These are phyloP conservation scores for Telfairia occidentalis DNA, from an alignment of 331 rosid species.

Conservation along the genomic window DNA sequence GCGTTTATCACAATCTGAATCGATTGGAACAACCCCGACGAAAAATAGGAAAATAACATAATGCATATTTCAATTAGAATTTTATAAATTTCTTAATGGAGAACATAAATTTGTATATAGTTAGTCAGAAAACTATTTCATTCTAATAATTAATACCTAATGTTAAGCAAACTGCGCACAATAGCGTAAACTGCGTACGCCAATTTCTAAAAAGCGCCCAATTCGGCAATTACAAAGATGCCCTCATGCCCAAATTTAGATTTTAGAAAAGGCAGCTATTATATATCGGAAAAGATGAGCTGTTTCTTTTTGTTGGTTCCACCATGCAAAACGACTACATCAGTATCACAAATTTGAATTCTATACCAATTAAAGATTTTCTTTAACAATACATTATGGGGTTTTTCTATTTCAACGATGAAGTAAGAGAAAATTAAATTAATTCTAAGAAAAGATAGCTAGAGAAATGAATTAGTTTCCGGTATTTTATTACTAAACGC, in stretches of 20 bases:
- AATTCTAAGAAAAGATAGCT: neutral
- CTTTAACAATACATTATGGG: neutral
- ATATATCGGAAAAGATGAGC: slow-evolving; percentile 18
- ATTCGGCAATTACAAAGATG: slow-evolving; percentile 19
- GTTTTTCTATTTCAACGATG: neutral
- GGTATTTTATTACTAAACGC: neutral
- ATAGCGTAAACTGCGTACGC: neutral
- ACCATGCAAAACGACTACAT: slow-evolving; percentile 8
- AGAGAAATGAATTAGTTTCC: neutral
- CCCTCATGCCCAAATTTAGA: slow-evolving; percentile 21
- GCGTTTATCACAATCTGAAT: neutral
- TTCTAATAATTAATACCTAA: neutral
- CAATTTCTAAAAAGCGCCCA: slow-evolving; percentile 23
- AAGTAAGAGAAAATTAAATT: neutral
- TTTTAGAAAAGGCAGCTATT: slow-evolving; percentile 25
- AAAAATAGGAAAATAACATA: neutral
- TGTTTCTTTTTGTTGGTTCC: slow-evolving; percentile 20
- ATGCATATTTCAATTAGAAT: neutral
- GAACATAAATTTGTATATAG: neutral
- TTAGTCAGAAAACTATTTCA: neutral
- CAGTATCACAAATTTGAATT: slow-evolving; percentile 3
- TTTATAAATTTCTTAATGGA: neutral
- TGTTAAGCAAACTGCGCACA: neutral
- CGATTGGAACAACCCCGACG: neutral
- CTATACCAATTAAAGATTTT: neutral